Base-by-base conservation (phyloP, 805 yeast species). In the Soucietia sequanensis region DNA sequence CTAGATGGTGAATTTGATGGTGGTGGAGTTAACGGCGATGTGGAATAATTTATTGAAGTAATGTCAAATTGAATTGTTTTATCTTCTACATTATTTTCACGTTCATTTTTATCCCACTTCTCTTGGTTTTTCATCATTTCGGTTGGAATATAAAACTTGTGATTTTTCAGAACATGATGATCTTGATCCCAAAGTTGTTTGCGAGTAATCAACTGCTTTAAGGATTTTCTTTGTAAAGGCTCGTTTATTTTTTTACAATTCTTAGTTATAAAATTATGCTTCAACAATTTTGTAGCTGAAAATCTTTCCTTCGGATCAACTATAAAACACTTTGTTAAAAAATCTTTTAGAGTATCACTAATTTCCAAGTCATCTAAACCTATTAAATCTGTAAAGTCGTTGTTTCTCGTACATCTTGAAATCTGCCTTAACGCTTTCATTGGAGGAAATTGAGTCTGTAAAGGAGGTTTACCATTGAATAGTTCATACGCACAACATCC, bases 401-500 rank as follows among this genome's bases (percentile, higher is more conserved):
- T 35, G 30, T 57, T 54, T 4, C 43, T 43, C 10, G 42, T 39
- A 34, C 69, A 65, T 26, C 50, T 43, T 6, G 68, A 60, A 13
- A 68, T 65, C 27, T 54, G 53, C 33, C 70, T 42, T n/a, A 68
- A 50, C 7, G 74, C 74, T 42, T 60, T 64, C 74, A 68, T 67
- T 4, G 74, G 72, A 1, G 70, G 49, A 39, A 45, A 58, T 11
- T 51, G 53, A 20, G 45, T 56, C 39, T 68, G 73, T 22, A 80
- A 54, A 7, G 95, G 93, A 1, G 95, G 93, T 44, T 73, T 80
- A 0, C 90, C 88, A 20, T 69, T 69, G 9, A 83, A 81, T 42
- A 84, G 58, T 51, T 84, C 95, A 37, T 80, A 80, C 2, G 85
- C 78, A 23, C 91, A 84, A 41, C 87, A 83, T 1, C 91, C 93